phyloP scores from a whole-genome alignment of 1,284 basidiomycete genomes.

The Salmacisia buchloeana region DNA sequence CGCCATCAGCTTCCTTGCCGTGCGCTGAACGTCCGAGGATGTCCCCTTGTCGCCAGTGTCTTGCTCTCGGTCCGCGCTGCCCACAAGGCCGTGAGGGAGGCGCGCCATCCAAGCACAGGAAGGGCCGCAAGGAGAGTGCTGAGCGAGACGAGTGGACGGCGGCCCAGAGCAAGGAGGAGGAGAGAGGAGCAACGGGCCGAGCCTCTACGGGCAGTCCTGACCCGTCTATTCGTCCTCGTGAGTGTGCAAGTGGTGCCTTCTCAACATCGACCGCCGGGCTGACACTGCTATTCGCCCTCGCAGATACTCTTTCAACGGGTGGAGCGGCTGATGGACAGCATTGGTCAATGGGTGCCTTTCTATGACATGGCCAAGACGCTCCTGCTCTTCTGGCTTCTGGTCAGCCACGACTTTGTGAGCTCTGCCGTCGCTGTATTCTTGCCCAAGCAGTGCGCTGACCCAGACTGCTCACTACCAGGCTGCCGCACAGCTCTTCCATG shows the following conservation, averaged over 20 bases:
- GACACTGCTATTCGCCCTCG: neutral
- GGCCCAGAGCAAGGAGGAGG: neutral
- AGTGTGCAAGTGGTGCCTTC: neutral
- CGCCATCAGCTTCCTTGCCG: neutral
- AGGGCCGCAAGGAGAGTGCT: neutral
- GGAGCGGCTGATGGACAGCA: neutral
- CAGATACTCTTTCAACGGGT: neutral
- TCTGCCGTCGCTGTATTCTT: neutral
- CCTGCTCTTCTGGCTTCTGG: constrained; percentile 4
- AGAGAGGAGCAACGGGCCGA: neutral
- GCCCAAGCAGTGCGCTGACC: neutral
- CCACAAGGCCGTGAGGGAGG: neutral
- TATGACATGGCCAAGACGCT: neutral
- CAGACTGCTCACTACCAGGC: neutral
- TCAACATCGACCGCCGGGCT: neutral
- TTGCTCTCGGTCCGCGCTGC: neutral
- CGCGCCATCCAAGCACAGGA: neutral
- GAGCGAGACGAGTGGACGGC: neutral
- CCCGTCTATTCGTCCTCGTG: neutral
- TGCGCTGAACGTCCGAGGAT: neutral
- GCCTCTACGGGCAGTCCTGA: neutral
- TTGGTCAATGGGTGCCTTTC: neutral
- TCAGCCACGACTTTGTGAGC: constrained; percentile 6
- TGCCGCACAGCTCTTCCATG: neutral
- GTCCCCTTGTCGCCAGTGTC: neutral